Evolutionary conservation across 129 eudicot genomes (phyloP), one percentile per base, ranked within the genome.

Genomic region (Centrapalus pauciflorus): DNA sequence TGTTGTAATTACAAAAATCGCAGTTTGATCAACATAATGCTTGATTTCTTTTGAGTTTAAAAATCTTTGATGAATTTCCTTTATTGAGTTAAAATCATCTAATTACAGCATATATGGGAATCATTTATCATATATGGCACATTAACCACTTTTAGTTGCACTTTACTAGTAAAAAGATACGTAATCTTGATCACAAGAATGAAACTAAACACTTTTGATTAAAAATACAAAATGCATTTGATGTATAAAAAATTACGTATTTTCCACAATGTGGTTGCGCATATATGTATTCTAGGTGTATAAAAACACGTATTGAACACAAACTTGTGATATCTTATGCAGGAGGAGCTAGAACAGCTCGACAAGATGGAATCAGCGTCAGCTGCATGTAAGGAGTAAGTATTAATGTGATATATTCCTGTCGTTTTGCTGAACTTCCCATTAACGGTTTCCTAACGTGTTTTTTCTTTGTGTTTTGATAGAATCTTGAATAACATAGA

Each of bases 311-410:
- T 56, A 66, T 43, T 30, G 7, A 74, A 43, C 29, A 9, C 24
- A 10, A 13, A 65, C 14, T 48, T 66, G 48, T 56, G 73, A 66
- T 55, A 43, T 43, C 20, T 14, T 57, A 20, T 64, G 30, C 84
- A 91, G 98, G 96, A 88, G 80, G 98, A 92, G 73, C 81, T 94
- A 43, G 99, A 94, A 23, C 83, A 86, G 69, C 92, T 89, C 54
- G 87, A 82, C 4, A 86, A 83, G 66, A 89, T 79, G 83, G 99
- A 86, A 38, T 65, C 74, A 51, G 93, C 99, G 11, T 85, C 96
- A 5, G 86, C 90, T 54, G 81, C 84, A 19, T 88, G 98, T 80
- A 78, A 80, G 74, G 96, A 86, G 98, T 93, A 76, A 88, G 96
- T 82, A 69, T 49, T 24, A 54, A 54, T 66, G 58, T 45, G 7